Percentiles rank a stretch among this genome's conserved stretches.
Evolutionary conservation across 495 filamentous ascomycete genomes (phyloP).

Genomic region (Aspergillus nidulans): DNA sequence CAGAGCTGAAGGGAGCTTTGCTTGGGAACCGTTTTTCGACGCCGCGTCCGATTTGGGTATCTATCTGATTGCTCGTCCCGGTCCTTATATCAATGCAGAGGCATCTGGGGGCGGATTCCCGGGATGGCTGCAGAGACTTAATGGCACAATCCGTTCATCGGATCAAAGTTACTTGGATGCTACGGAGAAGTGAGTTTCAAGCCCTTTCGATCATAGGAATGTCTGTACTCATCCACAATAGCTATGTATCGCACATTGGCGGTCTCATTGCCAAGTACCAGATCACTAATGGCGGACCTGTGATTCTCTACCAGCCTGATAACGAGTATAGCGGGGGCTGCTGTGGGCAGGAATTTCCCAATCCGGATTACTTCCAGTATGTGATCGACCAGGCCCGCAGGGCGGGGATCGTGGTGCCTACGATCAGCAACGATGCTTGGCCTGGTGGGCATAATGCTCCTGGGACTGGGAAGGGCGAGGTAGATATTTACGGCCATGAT

Average conservation of each 20-base stretch:
- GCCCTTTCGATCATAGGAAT: background rate
- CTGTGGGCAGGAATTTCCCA: constrained; percentile 44
- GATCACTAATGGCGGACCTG: constrained; percentile 73
- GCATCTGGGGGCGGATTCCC: constrained; percentile 59
- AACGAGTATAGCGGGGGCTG: constrained; percentile 64
- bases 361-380: constrained; percentile 63
- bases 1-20: constrained; percentile 64
- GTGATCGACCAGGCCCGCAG: constrained; percentile 63
- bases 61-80: constrained; percentile 71
- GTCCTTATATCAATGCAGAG: constrained; percentile 67
- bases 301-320: constrained; percentile 75
- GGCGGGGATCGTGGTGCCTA: constrained; percentile 67
- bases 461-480: constrained; percentile 55
- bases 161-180: constrained; percentile 59
- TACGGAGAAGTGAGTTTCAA: constrained; percentile 49
- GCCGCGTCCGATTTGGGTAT: constrained; percentile 65
- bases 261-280: constrained; percentile 66
- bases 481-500: constrained; percentile 78
- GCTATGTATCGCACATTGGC: constrained; percentile 44
- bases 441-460: constrained; percentile 59
- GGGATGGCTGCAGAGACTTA: constrained; percentile 61
- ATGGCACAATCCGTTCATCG: constrained; percentile 55
- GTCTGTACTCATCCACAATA: constrained; percentile 1
- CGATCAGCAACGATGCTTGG: constrained; percentile 70
- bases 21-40: constrained; percentile 65